Percentiles rank a stretch among this genome's conserved stretches.
Evolutionary conservation across 2,329 filamentous ascomycete species (phyloP).

Genomic region (Phoma sp.): DNA sequence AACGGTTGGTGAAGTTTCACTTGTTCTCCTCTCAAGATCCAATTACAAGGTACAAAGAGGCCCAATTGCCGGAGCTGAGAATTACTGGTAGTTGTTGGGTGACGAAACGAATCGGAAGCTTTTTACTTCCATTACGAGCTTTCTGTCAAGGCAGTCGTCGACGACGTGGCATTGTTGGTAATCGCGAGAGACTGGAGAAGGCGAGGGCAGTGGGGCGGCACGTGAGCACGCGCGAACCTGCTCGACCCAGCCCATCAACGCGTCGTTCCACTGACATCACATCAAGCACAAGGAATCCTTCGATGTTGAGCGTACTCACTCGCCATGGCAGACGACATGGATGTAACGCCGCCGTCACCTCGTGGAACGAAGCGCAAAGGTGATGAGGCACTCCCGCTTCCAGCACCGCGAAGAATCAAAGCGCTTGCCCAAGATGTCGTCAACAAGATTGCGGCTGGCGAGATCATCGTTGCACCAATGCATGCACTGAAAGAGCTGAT

Average conservation of each 20-base stretch:
- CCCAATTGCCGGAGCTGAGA: too few species aligned
- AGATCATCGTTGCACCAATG: constrained; percentile 97
- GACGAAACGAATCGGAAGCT: too few species aligned
- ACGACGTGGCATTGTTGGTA: too few species aligned
- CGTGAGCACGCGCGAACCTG: constrained; percentile 24
- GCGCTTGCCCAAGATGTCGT: constrained; percentile 90
- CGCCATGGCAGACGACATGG: constrained; percentile 41
- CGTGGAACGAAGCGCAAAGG: constrained; percentile 47
- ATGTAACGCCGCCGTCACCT: constrained; percentile 32
- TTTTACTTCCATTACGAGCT: too few species aligned
- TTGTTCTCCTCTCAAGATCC: too few species aligned
- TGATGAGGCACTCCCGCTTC: constrained; percentile 41
- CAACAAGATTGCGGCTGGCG: constrained; percentile 97
- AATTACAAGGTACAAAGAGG: too few species aligned
- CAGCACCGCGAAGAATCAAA: constrained; percentile 62
- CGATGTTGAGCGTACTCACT: not conserved
- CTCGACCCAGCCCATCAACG: constrained; percentile 10
- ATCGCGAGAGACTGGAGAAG: not conserved
- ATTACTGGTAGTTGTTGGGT: too few species aligned
- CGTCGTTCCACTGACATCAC: constrained; percentile 14
- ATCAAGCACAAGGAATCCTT: not conserved
- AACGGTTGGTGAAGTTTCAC: too few species aligned
- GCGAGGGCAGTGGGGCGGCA: constrained; percentile 13
- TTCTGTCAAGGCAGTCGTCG: too few species aligned
- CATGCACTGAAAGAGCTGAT: constrained; percentile 96